phyloP scores from a whole-genome alignment of 164 flowering plant genomes.

The Malania oleifera region DNA sequence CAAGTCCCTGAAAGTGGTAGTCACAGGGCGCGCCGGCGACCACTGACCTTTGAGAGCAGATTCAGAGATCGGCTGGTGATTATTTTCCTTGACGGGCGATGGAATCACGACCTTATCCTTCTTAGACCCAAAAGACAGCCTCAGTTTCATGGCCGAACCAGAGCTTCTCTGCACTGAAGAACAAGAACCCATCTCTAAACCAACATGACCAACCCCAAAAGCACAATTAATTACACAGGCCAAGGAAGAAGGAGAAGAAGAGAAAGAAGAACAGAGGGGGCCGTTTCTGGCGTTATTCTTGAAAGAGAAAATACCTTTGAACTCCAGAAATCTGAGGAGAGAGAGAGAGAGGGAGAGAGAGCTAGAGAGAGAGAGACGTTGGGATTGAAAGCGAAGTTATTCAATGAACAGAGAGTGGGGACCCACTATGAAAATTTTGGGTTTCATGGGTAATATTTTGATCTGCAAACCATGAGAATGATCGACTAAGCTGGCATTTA shows the following conservation, averaged over 20 bases:
- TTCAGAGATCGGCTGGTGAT: conserved; percentile 16
- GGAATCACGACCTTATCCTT: conserved; percentile 28
- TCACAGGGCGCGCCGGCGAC: conserved; percentile 13
- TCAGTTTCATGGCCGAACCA: conserved; percentile 35
- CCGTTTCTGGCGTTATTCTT: conserved; percentile 2
- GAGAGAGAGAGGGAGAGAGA: neutral
- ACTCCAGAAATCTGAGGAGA: neutral
- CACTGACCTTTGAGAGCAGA: conserved; percentile 21
- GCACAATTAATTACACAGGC: neutral
- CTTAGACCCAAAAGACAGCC: conserved; percentile 27
- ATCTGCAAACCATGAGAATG: too few relatives aligned
- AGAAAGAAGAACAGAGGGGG: conserved; percentile 4
- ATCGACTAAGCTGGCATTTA: too few relatives aligned
- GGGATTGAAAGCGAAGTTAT: conserved; percentile 27
- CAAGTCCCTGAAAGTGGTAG: conserved; percentile 10
- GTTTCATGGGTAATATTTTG: too few relatives aligned
- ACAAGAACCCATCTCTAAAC: conserved; percentile 52
- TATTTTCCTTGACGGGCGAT: conserved; percentile 37
- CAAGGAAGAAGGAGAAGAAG: neutral
- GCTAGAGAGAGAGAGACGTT: neutral
- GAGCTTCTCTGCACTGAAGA: conserved; percentile 32
- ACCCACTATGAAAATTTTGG: neutral
- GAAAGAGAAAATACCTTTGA: neutral
- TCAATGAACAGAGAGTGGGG: conserved; percentile 1
- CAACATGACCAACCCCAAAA: too few relatives aligned